A percentile compares a stretch with the other conserved stretches of the same genome.
Conservation (phyloP, 1,139 yeast genomes). For the Kodamaea ohmeri region DNA sequence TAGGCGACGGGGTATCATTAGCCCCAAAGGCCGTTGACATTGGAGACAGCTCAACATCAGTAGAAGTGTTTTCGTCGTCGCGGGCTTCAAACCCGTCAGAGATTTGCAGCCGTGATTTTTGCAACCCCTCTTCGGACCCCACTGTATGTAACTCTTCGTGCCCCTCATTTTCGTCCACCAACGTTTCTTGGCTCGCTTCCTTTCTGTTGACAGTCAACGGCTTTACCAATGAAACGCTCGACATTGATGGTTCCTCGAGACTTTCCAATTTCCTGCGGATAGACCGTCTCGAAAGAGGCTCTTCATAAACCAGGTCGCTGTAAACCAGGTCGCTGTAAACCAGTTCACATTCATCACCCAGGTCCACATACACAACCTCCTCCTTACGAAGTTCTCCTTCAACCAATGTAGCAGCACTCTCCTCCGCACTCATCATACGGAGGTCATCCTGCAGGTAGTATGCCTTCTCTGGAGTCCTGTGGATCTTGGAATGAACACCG, state of each 20-base stretch:
- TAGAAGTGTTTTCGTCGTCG: too few relatives aligned
- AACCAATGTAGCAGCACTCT: constrained; percentile 29
- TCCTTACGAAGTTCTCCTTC: constrained; percentile 14
- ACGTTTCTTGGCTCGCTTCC: constrained; percentile 6
- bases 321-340: not conserved
- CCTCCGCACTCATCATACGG: constrained; percentile 20
- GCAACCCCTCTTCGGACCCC: too few relatives aligned
- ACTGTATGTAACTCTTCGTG: too few relatives aligned
- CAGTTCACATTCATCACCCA: too few relatives aligned
- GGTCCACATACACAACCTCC: too few relatives aligned
- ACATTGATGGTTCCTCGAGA: constrained; percentile 1
- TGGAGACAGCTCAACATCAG: too few relatives aligned
- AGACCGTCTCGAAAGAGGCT: not conserved
- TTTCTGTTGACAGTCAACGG: constrained; percentile 14
- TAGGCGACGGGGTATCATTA: constrained; percentile 1
- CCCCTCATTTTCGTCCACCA: not conserved
- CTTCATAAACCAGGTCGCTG: not conserved
- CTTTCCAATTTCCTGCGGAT: not conserved
- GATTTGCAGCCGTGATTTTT: too few relatives aligned
- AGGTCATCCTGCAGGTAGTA: constrained; percentile 37
- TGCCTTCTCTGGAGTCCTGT: constrained; percentile 31
- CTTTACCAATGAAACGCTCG: constrained; percentile 9
- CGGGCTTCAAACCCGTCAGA: too few relatives aligned
- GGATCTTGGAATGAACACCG: constrained; percentile 50
- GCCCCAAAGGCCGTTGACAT: too few relatives aligned